Evolutionary conservation across 305 asterid species (phyloP).

Genomic region (Fraxinus velutina): DNA sequence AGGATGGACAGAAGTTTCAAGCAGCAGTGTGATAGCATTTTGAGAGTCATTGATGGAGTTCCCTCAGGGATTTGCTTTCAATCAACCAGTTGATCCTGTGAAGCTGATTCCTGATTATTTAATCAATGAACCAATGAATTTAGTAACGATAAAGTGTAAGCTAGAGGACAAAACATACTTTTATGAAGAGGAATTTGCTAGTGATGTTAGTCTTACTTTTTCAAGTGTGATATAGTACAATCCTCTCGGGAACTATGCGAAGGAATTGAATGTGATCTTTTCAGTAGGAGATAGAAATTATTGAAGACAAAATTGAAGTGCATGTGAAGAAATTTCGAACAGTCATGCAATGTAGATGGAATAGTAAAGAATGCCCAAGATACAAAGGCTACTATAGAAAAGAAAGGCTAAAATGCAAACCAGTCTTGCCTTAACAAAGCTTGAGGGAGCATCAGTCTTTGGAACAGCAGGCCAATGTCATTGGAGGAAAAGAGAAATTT

Average conservation of each 20-base stretch:
- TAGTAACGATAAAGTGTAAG: slow-evolving; percentile 59
- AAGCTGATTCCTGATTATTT: slow-evolving; percentile 55
- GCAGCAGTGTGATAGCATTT: slow-evolving; percentile 39
- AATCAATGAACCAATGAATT: slow-evolving; percentile 74
- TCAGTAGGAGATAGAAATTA: slow-evolving; percentile 50
- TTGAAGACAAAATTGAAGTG: slow-evolving; percentile 42
- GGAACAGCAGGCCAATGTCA: background rate
- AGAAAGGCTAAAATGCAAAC: slow-evolving; percentile 14
- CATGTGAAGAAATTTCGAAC: slow-evolving; percentile 24
- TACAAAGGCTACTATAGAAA: slow-evolving; percentile 13
- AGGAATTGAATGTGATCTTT: slow-evolving; percentile 35
- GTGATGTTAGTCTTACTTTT: slow-evolving; percentile 65
- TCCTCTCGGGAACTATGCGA: slow-evolving; percentile 46
- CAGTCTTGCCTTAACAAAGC: background rate
- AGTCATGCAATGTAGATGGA: slow-evolving; percentile 14
- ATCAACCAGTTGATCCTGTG: slow-evolving; percentile 66
- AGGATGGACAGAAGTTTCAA: slow-evolving; percentile 51
- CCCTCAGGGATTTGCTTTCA: slow-evolving; percentile 34
- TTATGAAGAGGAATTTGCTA: slow-evolving; percentile 53
- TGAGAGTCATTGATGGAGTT: slow-evolving; percentile 48
- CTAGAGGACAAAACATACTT: slow-evolving; percentile 47
- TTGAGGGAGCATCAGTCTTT: background rate
- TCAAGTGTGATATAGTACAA: slow-evolving; percentile 64
- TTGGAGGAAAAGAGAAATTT: slow-evolving; percentile 36
- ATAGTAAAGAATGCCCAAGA: slow-evolving; percentile 23